These are phyloP conservation scores for Orbilia oligospora DNA, from an alignment of 2,329 filamentous ascomycete species.

Conservation along the genomic window DNA sequence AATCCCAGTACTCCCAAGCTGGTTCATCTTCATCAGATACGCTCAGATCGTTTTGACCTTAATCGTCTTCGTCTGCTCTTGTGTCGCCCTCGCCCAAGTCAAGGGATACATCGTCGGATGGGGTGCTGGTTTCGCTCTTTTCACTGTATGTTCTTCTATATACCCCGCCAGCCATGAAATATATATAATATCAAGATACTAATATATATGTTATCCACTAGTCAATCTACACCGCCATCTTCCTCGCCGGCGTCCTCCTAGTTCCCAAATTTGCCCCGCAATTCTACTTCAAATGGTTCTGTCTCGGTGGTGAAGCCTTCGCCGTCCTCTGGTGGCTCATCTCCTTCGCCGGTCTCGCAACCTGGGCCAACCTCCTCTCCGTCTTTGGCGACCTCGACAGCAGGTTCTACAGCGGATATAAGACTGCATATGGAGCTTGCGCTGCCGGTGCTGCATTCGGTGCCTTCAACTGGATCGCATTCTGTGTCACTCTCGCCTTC, in stretches of 20 bases:
- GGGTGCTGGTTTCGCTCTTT: constrained; percentile 58
- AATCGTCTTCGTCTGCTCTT: constrained; percentile 59
- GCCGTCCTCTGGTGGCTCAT: constrained; percentile 59
- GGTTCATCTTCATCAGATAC: constrained; percentile 61
- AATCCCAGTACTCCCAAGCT: constrained; percentile 47
- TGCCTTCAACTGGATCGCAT: constrained; percentile 58
- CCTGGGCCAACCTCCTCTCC: constrained; percentile 43
- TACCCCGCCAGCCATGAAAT: neutral
- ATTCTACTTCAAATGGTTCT: constrained; percentile 61
- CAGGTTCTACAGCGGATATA: neutral
- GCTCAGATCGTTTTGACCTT: constrained; percentile 57
- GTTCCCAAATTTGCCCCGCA: constrained; percentile 53
- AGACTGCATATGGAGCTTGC: constrained; percentile 49
- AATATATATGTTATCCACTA: neutral
- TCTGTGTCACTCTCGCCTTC: constrained; percentile 57
- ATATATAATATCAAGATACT: neutral
- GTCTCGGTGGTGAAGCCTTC: constrained; percentile 55
- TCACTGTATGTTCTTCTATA: constrained; percentile 49
- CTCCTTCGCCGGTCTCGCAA: constrained; percentile 56
- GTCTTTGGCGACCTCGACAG: neutral
- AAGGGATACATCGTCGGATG: constrained; percentile 44
- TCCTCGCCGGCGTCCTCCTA: constrained; percentile 53
- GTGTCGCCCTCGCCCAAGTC: constrained; percentile 40
- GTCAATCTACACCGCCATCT: constrained; percentile 55
- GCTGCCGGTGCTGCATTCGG: constrained; percentile 55